Evolutionary conservation across 2,329 filamentous ascomycete species (phyloP), one percentile per base, ranked within the genome.

Genomic region (Hyphodiscus sp.): DNA sequence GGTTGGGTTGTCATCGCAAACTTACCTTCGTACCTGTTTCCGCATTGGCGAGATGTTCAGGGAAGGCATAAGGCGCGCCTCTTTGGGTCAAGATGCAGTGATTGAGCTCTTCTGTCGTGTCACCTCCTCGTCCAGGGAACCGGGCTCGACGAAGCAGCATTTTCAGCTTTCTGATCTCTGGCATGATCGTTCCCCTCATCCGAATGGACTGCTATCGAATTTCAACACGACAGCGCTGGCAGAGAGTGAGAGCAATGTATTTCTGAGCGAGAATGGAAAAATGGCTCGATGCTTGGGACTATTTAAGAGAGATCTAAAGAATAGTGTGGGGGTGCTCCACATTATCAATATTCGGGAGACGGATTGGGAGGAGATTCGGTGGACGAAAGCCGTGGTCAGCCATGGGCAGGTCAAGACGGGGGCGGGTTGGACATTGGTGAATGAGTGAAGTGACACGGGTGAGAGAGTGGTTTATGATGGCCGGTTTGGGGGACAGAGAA

Each of bases 91-190:
- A 44, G 74, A 78, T 49, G 73, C 72, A 3, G 74, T 87, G 50
- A 76, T 87, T 55, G 84, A 87, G 64, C 68, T 88, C 0, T 89
- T 83, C 62, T 82, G 82, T 2, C 74, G 80, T 23, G 78, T 87
- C 1, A 71, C 72, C 1, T 74, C 74, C 49, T 86, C 84, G 0
- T 76, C 71, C 51, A 76, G 84, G 0, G 79, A 84, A 52, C 67
- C 69, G 13, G 67, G 70, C 7, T 61, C 64, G 8, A 71, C 65
- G 19, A 80, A 75, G 57, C 84, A 89, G 62, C 73, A 80, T 52
- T 86, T 88, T 57, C 75, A 80, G n/a, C 79, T 88, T 48, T 72
- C 74, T 41, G 83, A 87, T 60, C 66, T 88, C 0, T 83, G 82
- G 59, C 79, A 81, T 55, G 75, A 81, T 19, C 73, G 72, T 11